Evolutionary conservation across 441 rosid species (phyloP).

Genomic region (Melastoma candidum): DNA sequence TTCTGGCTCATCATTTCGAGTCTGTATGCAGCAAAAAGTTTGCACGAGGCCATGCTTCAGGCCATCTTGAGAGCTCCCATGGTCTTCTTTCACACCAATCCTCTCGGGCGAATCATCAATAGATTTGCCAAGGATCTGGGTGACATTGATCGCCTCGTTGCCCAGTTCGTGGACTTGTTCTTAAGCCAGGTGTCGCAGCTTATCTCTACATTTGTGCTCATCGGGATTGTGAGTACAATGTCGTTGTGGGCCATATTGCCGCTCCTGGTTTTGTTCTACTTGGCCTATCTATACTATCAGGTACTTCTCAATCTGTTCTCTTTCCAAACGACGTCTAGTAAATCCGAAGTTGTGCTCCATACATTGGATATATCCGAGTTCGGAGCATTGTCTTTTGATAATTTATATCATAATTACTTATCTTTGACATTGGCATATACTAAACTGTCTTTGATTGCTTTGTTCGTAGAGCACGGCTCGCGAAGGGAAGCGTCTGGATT

Average conservation of each 20-base stretch:
- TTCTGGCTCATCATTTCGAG: conserved; percentile 88
- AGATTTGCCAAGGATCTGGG: conserved; percentile 97
- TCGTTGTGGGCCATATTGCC: conserved; percentile 99
- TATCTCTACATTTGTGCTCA: conserved; percentile 82
- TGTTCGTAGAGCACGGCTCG: conserved; percentile 73
- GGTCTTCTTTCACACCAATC: conserved; percentile 97
- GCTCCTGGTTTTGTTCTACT: conserved; percentile 81
- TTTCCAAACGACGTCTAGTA: too few species aligned
- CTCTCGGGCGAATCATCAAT: conserved; percentile 86
- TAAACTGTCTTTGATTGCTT: conserved; percentile 6
- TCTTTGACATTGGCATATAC: neutral
- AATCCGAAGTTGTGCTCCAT: too few species aligned
- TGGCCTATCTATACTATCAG: conserved; percentile 94
- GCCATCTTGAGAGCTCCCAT: conserved; percentile 96
- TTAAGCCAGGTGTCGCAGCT: conserved; percentile 78
- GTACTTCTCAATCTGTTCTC: conserved; percentile 21
- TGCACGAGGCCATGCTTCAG: conserved; percentile 91
- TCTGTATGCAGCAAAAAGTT: conserved; percentile 70
- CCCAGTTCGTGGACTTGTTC: conserved; percentile 68
- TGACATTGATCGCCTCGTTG: conserved; percentile 89
- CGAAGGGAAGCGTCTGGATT: conserved; percentile 87
- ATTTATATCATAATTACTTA: too few species aligned
- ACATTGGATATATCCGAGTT: too few species aligned
- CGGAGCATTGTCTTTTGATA: too few species aligned
- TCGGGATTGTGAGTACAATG: conserved; percentile 94